These are phyloP conservation scores for Roridomyces roridus DNA, from an alignment of 768 basidiomycete genomes.

Conservation along the genomic window DNA sequence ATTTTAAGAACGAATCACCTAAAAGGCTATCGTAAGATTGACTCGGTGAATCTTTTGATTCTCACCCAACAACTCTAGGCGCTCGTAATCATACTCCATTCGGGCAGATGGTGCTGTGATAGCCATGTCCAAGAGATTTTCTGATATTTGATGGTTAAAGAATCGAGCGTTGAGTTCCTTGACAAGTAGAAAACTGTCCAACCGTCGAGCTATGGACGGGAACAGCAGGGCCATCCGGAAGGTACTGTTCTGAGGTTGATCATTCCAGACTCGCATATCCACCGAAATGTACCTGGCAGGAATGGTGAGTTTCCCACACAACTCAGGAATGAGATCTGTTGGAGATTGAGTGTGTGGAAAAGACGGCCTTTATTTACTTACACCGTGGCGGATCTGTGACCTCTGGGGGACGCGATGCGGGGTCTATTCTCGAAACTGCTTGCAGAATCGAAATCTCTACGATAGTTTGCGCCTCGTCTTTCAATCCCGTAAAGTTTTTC, in stretches of 20 bases:
- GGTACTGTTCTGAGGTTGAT: conserved; percentile 47
- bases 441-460: conserved; percentile 67
- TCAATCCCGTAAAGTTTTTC: conserved; percentile 66
- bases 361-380: conserved; percentile 38
- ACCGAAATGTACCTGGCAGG: conserved; percentile 64
- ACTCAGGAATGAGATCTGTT: conserved; percentile 84
- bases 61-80: conserved; percentile 81
- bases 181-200: conserved; percentile 78
- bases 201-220: conserved; percentile 74
- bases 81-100: conserved; percentile 80
- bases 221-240: conserved; percentile 72
- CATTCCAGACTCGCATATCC: not conserved
- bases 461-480: conserved; percentile 70
- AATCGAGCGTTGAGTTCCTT: conserved; percentile 78
- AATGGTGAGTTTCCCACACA: conserved; percentile 73
- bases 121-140: conserved; percentile 67
- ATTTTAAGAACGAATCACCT: conserved; percentile 89
- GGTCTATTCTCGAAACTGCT: conserved; percentile 65
- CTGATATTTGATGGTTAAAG: conserved; percentile 67
- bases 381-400: conserved; percentile 57
- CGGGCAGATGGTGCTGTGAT: conserved; percentile 74
- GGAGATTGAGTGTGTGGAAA: conserved; percentile 2
- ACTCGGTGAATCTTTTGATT: not conserved
- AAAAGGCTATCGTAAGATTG: conserved; percentile 15
- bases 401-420: conserved; percentile 48